Evolutionary conservation across 1,139 yeast species (phyloP).

Genomic region (Yamadazyma dendronema): DNA sequence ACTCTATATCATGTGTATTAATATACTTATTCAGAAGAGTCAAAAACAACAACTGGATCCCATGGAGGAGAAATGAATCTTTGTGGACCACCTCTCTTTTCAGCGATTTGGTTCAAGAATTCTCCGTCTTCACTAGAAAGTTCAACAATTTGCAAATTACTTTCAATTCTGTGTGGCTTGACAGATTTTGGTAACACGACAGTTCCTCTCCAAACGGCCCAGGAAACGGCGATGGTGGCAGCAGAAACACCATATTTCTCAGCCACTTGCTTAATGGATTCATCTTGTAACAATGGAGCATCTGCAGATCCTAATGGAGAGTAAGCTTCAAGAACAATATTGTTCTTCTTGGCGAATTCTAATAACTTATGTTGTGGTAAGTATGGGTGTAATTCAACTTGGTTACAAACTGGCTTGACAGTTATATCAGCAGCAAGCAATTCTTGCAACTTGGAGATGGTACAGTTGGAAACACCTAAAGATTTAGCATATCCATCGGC

Average conservation of each 20-base stretch:
- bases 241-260: conserved; percentile 52
- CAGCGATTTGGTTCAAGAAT: conserved; percentile 40
- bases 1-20: too few relatives aligned
- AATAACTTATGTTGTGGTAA: conserved; percentile 68
- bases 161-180: conserved; percentile 55
- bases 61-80: conserved; percentile 49
- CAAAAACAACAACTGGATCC: conserved; percentile 24
- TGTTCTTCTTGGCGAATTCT: conserved; percentile 51
- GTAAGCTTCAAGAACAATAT: conserved; percentile 68
- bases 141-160: conserved; percentile 53
- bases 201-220: conserved; percentile 70
- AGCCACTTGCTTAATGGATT: conserved; percentile 50
- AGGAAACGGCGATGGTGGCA: conserved; percentile 64
- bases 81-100: conserved; percentile 43
- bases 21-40: conserved; percentile 12
- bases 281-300: conserved; percentile 60
- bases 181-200: conserved; percentile 75
- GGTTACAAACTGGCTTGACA: conserved; percentile 68
- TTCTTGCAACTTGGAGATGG: conserved; percentile 45
- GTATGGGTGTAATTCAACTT: conserved; percentile 73
- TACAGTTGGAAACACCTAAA: conserved; percentile 79
- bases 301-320: conserved; percentile 76
- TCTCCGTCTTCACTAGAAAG: conserved; percentile 56
- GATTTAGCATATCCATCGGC: conserved; percentile 39
- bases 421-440: conserved; percentile 50